These are phyloP conservation scores for Colletotrichum lupini DNA, from an alignment of 2,329 filamentous ascomycete genomes.

Conservation along the genomic window DNA sequence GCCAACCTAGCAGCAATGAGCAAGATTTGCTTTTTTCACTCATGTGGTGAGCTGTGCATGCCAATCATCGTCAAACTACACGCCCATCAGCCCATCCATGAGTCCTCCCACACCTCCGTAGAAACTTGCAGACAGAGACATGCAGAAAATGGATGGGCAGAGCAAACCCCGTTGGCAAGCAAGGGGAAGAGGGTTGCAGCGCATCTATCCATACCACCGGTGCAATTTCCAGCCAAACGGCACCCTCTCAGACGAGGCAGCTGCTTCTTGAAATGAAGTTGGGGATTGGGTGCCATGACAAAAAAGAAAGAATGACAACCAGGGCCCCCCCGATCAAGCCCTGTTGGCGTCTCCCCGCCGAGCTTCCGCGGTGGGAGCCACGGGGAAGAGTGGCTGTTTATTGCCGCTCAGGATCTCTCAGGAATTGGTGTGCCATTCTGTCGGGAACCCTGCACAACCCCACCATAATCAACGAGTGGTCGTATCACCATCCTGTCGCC, in stretches of 20 bases:
- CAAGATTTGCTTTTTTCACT: not conserved
- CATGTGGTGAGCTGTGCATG: not conserved
- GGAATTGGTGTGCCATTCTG: conserved; percentile 26
- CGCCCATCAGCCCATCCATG: not conserved
- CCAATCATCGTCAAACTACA: not conserved
- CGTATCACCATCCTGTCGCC: not conserved
- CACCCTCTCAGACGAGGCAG: not conserved
- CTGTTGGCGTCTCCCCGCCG: not conserved
- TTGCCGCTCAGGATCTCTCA: not conserved
- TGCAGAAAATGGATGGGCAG: not conserved
- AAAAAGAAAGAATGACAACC: conserved; percentile 19
- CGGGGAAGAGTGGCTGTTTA: conserved; percentile 4
- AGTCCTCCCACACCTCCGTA: not conserved
- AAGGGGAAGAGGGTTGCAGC: not conserved
- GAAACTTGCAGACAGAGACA: not conserved
- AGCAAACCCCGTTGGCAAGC: not conserved
- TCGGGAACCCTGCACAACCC: conserved; percentile 10
- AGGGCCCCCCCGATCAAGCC: not conserved
- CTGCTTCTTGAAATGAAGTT: not conserved
- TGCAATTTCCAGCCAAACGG: conserved; percentile 17
- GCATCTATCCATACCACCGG: not conserved
- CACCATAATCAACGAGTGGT: not conserved
- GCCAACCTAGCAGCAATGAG: not conserved
- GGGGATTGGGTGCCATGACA: not conserved
- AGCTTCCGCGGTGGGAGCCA: conserved; percentile 13